Evolutionary conservation across 208 protist species (phyloP).

Genomic region (Phytomonas sp.): DNA sequence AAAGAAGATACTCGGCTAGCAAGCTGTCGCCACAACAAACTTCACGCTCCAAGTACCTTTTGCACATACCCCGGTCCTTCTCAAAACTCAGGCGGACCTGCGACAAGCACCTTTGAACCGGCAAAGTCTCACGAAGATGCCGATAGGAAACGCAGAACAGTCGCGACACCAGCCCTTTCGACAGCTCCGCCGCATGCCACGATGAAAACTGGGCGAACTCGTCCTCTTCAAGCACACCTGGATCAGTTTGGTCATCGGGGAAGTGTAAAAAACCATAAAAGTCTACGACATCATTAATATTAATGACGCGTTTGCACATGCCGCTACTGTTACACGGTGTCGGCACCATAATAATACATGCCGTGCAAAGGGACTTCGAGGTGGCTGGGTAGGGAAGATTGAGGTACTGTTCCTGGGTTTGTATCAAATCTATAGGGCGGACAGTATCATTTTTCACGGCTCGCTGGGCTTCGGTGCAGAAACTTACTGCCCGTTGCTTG

Average conservation of each 20-base stretch:
- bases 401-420: conserved; percentile 8
- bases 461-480: background rate
- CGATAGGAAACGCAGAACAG: conserved; percentile 21
- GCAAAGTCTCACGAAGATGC: background rate
- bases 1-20: conserved; percentile 55
- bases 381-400: conserved; percentile 24
- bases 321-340: background rate
- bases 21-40: conserved; percentile 54
- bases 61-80: conserved; percentile 9
- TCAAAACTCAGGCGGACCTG: background rate
- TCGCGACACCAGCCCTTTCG: conserved; percentile 28
- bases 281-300: conserved; percentile 60
- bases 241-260: conserved; percentile 18
- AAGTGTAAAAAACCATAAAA: conserved; percentile 65
- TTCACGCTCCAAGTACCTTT: conserved; percentile 17
- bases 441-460: background rate
- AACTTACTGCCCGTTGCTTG: background rate
- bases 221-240: conserved; percentile 16
- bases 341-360: conserved; percentile 26
- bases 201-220: conserved; percentile 39
- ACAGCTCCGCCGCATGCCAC: conserved; percentile 47
- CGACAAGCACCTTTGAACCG: background rate
- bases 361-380: conserved; percentile 11
- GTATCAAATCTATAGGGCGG: background rate
- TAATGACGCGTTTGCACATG: conserved; percentile 16